These are phyloP conservation scores for Termitomyces heimii DNA, from an alignment of 768 basidiomycete genomes.

Conservation along the genomic window DNA sequence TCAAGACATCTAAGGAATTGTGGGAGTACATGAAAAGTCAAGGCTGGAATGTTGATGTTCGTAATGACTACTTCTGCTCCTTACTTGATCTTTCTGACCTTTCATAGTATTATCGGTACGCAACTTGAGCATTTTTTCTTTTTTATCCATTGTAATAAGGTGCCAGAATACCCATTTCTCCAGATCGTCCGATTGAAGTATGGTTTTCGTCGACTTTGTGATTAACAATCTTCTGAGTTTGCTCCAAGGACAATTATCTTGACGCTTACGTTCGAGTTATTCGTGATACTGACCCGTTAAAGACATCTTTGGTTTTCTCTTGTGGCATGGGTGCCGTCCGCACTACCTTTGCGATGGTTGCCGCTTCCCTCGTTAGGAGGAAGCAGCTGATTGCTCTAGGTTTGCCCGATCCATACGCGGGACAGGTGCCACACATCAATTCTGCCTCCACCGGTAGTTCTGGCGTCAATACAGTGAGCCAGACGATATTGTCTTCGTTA, in stretches of 20 bases:
- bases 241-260: slow-evolving; percentile 79
- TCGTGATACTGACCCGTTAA: slow-evolving; percentile 68
- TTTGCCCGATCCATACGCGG: slow-evolving; percentile 71
- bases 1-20: slow-evolving; percentile 84
- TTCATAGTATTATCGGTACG: slow-evolving; percentile 70
- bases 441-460: slow-evolving; percentile 23
- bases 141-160: not conserved
- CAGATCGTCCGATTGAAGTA: slow-evolving; percentile 87
- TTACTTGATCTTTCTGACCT: slow-evolving; percentile 7
- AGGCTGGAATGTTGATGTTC: slow-evolving; percentile 90
- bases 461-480: slow-evolving; percentile 44
- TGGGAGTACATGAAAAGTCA: slow-evolving; percentile 73
- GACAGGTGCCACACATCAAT: slow-evolving; percentile 23
- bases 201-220: not conserved
- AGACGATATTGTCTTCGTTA: not conserved
- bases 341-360: slow-evolving; percentile 97
- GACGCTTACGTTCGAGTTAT: slow-evolving; percentile 89
- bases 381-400: slow-evolving; percentile 66
- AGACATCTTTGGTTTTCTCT: slow-evolving; percentile 84
- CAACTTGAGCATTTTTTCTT: not conserved
- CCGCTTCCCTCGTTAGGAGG: slow-evolving; percentile 79
- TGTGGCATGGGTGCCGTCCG: slow-evolving; percentile 97
- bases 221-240: not conserved
- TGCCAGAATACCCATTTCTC: slow-evolving; percentile 86
- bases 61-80: slow-evolving; percentile 17